Base-by-base conservation (phyloP, 768 basidiomycete genomes). In the Termitomyces sp. region DNA sequence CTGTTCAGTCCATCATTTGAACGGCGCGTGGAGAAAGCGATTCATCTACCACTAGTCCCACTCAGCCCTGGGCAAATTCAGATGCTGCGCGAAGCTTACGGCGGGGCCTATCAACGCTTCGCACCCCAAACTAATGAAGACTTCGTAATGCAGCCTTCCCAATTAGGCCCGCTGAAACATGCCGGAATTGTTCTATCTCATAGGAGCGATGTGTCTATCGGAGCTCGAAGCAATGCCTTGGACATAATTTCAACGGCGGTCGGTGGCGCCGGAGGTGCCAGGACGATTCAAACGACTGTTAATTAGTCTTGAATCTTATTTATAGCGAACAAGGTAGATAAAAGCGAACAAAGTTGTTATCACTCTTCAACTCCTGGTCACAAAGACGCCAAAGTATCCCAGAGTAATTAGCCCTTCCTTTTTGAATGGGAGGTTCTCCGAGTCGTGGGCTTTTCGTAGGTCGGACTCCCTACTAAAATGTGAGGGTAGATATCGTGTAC, bases 41-140 rank as follows among this genome's bases (percentile, higher is more conserved):
- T 49, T 7, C 20, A 53, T 36, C 38, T 40, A n/a, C 40, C 20
- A 34, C 34, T 31, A 25, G 45, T 36, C 4, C 38, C 49, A 20
- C 56, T 60, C 42, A 42, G 57, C 34, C 32, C 38, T 31, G 48
- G 54, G 25, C 64, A 65, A 17, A 46, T 55, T 10, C 65, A 57
- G 37, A 57, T 53, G 49, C 36, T 65, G 57, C 64, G 59, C 12
- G 63, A 83, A 66, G 60, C 51, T 31, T 61, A 72, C 15, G 81
- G 75, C 4, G 84, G 85, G 34, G 80, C 84, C 64, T 88, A 88
- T 65, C 72, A 77, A 15, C 77, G 77, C 42, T 83, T 81, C 63
- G 68, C 80, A 49, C 73, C 77, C 9, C 59, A 61, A 11, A 50
- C 64, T 31, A 64, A 70, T 8, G 64, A 67, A 48, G 67, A 71